Percentiles rank a stretch among this genome's conserved stretches.
Conservation (phyloP, 306 rosid species). For the Macrotyloma uniflorum region DNA sequence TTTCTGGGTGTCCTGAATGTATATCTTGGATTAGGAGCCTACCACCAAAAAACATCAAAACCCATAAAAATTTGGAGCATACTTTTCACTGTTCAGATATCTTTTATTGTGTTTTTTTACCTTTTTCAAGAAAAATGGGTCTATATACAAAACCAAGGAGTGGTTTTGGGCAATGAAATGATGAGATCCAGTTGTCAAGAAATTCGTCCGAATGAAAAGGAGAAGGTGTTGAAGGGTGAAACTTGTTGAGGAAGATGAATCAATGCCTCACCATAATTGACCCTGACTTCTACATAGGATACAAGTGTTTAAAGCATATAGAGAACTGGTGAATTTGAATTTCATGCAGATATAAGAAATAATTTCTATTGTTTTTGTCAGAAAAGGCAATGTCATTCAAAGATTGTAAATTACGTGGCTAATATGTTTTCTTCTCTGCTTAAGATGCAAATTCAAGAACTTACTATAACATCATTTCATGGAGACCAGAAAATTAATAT, state of each 20-base stretch:
- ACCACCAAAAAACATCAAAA: slow-evolving; percentile 75
- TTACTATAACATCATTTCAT: neutral
- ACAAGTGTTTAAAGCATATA: slow-evolving; percentile 28
- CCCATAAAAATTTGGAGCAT: slow-evolving; percentile 60
- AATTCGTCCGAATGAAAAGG: slow-evolving; percentile 42
- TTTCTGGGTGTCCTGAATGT: slow-evolving; percentile 71
- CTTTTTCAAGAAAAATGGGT: slow-evolving; percentile 92
- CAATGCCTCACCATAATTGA: slow-evolving; percentile 13
- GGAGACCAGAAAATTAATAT: neutral
- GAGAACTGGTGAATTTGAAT: slow-evolving; percentile 24
- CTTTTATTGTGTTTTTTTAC: slow-evolving; percentile 64
- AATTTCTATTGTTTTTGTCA: neutral
- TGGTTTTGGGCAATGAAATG: slow-evolving; percentile 50
- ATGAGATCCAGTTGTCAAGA: slow-evolving; percentile 35
- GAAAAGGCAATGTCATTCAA: neutral
- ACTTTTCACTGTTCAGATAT: slow-evolving; percentile 68
- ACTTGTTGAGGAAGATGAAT: slow-evolving; percentile 52
- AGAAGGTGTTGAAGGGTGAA: slow-evolving; percentile 44
- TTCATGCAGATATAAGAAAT: slow-evolving; percentile 15
- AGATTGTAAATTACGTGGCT: neutral
- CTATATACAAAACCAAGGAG: slow-evolving; percentile 68
- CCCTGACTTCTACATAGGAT: slow-evolving; percentile 7
- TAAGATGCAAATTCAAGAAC: slow-evolving; percentile 19
- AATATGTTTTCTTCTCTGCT: neutral
- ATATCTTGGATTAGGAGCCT: slow-evolving; percentile 75